Evolutionary conservation across 352 stramenopile genomes (phyloP), one percentile per base, ranked within the genome.

Genomic region (Phytophthora constricta): DNA sequence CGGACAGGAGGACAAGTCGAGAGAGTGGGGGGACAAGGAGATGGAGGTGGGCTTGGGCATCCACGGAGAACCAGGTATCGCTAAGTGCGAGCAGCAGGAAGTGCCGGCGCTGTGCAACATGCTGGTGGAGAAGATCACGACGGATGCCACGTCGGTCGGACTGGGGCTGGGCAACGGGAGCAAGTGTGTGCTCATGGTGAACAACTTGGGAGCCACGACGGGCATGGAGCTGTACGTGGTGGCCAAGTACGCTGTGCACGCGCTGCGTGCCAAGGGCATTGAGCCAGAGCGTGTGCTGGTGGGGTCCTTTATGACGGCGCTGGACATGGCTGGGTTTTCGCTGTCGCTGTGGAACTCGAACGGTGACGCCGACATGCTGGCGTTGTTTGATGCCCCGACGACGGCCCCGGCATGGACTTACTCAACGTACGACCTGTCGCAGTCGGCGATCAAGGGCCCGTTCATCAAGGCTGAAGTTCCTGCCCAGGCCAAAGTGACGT

Each of bases 321-420:
- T 99, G 54, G 94, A 99, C 74, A 99, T 99, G 97, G 86, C 90
- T 34, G 97, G 97, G 11, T 96, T 98, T 28, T 98, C 90, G 37
- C 72, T 99, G 5, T 91, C 87, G 22, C 60, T 96, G 10, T 96
- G 90, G 87, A 91, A 90, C 54, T 84, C 97, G 5, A 89, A 87
- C 25, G 64, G 80, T 10, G 77, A 89, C 23, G 65, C 63, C 17
- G 70, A 70, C 39, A 68, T 90, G 54, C 70, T 93, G 4, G 58
- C 52, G 27, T 65, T 86, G 45, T 89, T 94, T 51, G 86, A 94
- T 58, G 74, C 70, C 4, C 58, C 80, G 1, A 91, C 84, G 2
- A 86, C 80, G 0, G 86, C 86, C 4, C 74, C 80, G 0, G 86
- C 72, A 14, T 94, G 86, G 86, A 91, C 81, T 50, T 88, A 88